Base-by-base conservation (phyloP, 768 basidiomycete genomes). In the Termitomyces sp. region DNA sequence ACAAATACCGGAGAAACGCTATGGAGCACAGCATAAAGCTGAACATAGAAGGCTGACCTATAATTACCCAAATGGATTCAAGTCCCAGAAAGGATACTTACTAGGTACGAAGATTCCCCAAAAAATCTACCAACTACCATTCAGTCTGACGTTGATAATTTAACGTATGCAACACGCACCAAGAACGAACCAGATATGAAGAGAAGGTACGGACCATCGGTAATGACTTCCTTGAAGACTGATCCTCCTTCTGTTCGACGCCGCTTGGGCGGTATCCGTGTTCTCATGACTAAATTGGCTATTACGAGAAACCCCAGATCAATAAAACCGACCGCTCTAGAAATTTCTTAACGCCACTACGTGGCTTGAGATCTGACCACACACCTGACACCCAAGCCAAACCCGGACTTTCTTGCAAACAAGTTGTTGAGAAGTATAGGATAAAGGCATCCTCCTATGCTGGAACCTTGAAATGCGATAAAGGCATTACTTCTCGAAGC, bases 21-120 rank as follows among this genome's bases (percentile, higher is more conserved):
- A 58, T 80, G 75, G 22, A 73, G 60, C 3, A 70, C 71, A 15
- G 78, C 70, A 60, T 75, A 81, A 5, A 81, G 69, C 57, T 83
- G 81, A 9, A 83, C 71, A 62, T 82, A 83, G 64, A 82, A 81
- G 62, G 77, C 80, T 81, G 59, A 29, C 28, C 29, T 20, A 28
- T 47, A 2, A 41, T 36, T 56, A 59, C 48, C 24, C 20, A 10
- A 44, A 41, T 33, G 56, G 24, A 59, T 39, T 36, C 26, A 51
- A 13, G n/a, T 36, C 16, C 20, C 26, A 1, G 3, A 16, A 41
- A 33, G 33, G 34, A 48, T 29, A 67, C 77, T 28, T 68, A 81
- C 80, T 81, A 34, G 81, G 81, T 20, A 81, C 69, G 57, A 80
- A 81, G 12, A 76, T 67, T 24, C 80, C 81, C 77, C 76, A 80